Evolutionary conservation across 2,329 filamentous ascomycete genomes (phyloP).

Genomic region (Fusarium scirpi): DNA sequence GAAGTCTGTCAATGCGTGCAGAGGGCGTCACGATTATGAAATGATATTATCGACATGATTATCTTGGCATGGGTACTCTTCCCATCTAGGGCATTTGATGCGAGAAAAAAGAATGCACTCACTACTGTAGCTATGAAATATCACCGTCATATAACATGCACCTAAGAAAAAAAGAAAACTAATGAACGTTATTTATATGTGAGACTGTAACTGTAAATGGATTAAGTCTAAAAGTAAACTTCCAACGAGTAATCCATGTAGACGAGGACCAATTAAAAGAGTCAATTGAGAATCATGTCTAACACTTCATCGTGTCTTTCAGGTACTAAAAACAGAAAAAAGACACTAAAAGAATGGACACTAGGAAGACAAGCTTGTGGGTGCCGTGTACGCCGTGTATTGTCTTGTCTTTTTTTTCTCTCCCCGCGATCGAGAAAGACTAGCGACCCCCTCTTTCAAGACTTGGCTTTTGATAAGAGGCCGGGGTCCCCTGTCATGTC

Average conservation of each 20-base stretch:
- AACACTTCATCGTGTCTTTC: background rate
- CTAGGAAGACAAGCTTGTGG: background rate
- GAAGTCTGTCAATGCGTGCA: background rate
- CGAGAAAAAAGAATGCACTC: background rate
- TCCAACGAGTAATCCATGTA: constrained; percentile 7
- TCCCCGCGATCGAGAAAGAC: constrained; percentile 22
- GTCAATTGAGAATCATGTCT: constrained; percentile 5
- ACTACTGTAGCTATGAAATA: background rate
- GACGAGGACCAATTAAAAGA: background rate
- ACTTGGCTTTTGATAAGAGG: background rate
- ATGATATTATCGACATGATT: background rate
- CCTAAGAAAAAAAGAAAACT: background rate
- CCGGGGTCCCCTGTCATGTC: constrained; percentile 13
- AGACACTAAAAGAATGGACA: background rate
- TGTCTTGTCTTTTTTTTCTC: background rate
- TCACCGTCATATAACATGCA: constrained; percentile 20
- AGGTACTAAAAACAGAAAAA: constrained; percentile 6
- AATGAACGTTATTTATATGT: constrained; percentile 20
- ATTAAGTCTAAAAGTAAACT: background rate
- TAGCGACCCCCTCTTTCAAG: background rate
- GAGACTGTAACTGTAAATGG: background rate
- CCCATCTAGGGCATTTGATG: background rate
- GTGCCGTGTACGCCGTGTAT: background rate
- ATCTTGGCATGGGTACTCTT: constrained; percentile 13
- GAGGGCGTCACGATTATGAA: constrained; percentile 30